Evolutionary conservation across 2,329 filamentous ascomycete species (phyloP).

Genomic region (Graphiopsis chlorocephala): DNA sequence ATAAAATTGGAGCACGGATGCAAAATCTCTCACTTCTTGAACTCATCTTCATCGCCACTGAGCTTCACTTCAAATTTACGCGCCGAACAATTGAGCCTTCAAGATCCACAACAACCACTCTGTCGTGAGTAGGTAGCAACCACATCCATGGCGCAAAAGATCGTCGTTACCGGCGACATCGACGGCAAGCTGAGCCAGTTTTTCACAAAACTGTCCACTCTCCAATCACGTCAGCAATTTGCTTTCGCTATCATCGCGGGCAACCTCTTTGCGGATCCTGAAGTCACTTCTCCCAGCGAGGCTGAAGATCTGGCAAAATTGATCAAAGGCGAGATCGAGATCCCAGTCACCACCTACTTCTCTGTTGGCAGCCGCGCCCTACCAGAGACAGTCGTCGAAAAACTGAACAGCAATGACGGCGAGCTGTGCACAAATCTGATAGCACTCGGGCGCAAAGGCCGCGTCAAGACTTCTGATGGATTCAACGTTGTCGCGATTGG

Average conservation of each 20-base stretch:
- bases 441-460: slow-evolving; percentile 81
- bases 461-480: slow-evolving; percentile 85
- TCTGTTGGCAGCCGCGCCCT: slow-evolving; percentile 72
- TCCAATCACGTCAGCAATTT: slow-evolving; percentile 87
- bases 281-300: slow-evolving; percentile 48
- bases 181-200: slow-evolving; percentile 73
- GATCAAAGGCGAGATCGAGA: slow-evolving; percentile 65
- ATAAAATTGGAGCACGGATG: not conserved
- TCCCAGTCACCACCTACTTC: slow-evolving; percentile 89
- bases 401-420: slow-evolving; percentile 65
- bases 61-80: not conserved
- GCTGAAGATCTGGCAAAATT: slow-evolving; percentile 47
- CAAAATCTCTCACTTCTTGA: not conserved
- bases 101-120: not conserved
- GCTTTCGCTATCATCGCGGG: slow-evolving; percentile 80
- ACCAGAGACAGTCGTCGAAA: slow-evolving; percentile 67
- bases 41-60: not conserved
- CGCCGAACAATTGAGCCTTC: not conserved
- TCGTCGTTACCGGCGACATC: slow-evolving; percentile 75
- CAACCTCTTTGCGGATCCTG: slow-evolving; percentile 68
- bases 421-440: slow-evolving; percentile 87
- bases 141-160: slow-evolving; percentile 20
- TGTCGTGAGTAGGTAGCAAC: not conserved
- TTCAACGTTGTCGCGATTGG: slow-evolving; percentile 84
- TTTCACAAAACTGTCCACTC: slow-evolving; percentile 73